Conservation (phyloP, 129 eudicot species). For the Scalesia atractyloides region DNA sequence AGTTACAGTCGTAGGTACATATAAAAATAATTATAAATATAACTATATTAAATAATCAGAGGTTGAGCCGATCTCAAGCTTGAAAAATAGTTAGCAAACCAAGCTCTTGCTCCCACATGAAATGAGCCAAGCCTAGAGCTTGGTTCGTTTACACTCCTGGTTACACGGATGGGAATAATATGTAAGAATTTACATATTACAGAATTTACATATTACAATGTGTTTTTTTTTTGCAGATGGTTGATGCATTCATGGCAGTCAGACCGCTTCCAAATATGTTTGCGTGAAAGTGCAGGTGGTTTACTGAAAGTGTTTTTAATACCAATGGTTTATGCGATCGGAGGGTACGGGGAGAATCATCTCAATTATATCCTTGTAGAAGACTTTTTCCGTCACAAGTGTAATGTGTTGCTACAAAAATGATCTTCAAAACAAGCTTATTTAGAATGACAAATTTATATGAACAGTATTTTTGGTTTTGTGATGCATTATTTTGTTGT, state of each 20-base stretch:
- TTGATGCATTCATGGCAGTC: slow-evolving; percentile 91
- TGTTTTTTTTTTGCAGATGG: slow-evolving; percentile 64
- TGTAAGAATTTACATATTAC: too few species aligned
- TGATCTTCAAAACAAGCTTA: background rate
- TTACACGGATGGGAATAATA: too few species aligned
- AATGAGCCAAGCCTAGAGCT: too few species aligned
- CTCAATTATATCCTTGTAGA: background rate
- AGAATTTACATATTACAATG: background rate
- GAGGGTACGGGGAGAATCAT: background rate
- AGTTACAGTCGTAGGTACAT: too few species aligned
- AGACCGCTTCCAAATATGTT: slow-evolving; percentile 91
- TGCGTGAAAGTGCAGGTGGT: slow-evolving; percentile 30
- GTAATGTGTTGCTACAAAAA: background rate
- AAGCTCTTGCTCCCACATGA: too few species aligned
- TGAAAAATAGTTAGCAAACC: too few species aligned
- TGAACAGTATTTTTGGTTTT: background rate
- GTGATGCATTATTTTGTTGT: background rate
- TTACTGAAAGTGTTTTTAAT: background rate
- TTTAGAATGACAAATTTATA: background rate
- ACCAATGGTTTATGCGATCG: background rate
- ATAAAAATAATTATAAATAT: too few species aligned
- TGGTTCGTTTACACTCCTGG: too few species aligned
- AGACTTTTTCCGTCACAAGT: too few species aligned
- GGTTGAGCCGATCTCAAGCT: too few species aligned
- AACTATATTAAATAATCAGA: too few species aligned